Conservation (phyloP, 257 asterid genomes). For the Solanum neorickii region DNA sequence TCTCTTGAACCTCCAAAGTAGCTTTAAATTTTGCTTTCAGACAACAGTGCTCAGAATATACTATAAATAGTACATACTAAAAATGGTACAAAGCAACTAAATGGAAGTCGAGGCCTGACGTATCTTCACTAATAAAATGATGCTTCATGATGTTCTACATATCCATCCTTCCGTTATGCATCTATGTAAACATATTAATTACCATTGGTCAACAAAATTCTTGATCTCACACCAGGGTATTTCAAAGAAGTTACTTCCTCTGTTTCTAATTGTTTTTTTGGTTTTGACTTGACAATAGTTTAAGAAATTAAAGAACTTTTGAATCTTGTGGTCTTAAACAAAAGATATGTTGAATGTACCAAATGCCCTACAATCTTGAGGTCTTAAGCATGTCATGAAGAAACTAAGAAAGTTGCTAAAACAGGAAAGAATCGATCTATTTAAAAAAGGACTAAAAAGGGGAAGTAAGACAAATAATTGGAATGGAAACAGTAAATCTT, state of each 20-base stretch:
- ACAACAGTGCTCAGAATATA: neutral
- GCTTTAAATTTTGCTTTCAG: neutral
- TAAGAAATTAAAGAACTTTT: neutral
- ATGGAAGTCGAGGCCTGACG: neutral
- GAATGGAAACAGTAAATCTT: neutral
- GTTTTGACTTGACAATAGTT: neutral
- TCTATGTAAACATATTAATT: neutral
- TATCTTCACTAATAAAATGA: neutral
- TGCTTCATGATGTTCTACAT: neutral
- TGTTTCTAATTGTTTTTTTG: too few species aligned
- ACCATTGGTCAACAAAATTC: neutral
- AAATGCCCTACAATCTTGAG: neutral
- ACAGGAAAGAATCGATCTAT: neutral
- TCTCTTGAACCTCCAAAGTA: neutral
- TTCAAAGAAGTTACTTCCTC: neutral
- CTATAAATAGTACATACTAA: neutral
- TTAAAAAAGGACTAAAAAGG: neutral
- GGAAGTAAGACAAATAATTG: neutral
- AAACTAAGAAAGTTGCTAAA: neutral
- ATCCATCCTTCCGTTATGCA: neutral
- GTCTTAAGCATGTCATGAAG: neutral
- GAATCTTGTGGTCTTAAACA: neutral
- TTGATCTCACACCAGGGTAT: neutral
- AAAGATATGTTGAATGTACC: neutral
- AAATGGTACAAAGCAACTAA: neutral